Conservation (phyloP, 75 land plant species). For the Isoetes taiwanensis region DNA sequence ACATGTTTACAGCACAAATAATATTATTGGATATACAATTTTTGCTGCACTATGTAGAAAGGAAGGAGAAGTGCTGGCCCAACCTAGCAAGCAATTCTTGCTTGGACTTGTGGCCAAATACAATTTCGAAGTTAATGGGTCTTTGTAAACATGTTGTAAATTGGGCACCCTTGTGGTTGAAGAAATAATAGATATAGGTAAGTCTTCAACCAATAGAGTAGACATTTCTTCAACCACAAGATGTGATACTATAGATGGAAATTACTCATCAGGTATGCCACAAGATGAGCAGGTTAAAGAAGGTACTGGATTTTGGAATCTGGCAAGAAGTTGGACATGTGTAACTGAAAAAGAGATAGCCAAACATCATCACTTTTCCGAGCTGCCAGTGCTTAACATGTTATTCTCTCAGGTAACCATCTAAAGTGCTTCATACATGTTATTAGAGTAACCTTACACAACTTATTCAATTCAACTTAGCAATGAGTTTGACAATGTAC, state of each 20-base stretch:
- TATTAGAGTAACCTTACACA: not conserved
- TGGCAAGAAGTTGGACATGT: slow-evolving; percentile 12
- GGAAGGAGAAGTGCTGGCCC: no score
- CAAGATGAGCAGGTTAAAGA: slow-evolving; percentile 17
- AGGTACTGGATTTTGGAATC: slow-evolving; percentile 23
- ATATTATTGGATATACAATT: no score
- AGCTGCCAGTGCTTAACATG: slow-evolving; percentile 24
- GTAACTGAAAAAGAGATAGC: slow-evolving; percentile 15
- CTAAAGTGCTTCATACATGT: not conserved
- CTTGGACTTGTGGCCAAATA: no score
- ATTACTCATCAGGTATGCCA: slow-evolving; percentile 23
- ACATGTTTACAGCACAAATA: no score
- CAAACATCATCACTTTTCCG: slow-evolving; percentile 27
- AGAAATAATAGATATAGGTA: no score
- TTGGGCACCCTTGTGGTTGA: no score
- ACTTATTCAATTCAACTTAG: not conserved
- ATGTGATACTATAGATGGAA: slow-evolving; percentile 11
- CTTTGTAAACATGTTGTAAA: no score
- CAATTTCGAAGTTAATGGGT: no score
- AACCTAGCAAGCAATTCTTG: no score
- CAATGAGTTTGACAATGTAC: not conserved
- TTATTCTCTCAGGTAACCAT: slow-evolving; percentile 24
- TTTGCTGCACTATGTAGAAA: no score
- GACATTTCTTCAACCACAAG: not conserved
- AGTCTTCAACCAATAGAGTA: not conserved